Evolutionary conservation across 805 yeast species (phyloP).

Genomic region (Starmerella ratchasimensis): DNA sequence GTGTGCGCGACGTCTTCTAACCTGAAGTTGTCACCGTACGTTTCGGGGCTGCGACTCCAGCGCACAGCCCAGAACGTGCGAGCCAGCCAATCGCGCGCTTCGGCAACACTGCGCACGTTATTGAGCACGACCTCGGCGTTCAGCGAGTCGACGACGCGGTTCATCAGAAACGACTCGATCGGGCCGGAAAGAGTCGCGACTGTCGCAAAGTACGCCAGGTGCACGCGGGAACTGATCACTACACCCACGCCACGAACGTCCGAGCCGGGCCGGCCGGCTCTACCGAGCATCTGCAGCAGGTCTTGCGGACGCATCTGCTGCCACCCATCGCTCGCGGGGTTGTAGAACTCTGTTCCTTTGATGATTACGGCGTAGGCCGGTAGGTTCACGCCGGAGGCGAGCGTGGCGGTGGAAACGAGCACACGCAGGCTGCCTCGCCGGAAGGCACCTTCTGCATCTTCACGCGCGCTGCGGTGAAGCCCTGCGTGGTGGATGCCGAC

Average conservation of each 20-base stretch:
- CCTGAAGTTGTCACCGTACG: constrained; percentile 40
- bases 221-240: constrained; percentile 74
- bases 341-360: constrained; percentile 87
- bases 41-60: constrained; percentile 55
- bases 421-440: constrained; percentile 72
- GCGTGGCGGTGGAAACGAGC: constrained; percentile 87
- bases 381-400: constrained; percentile 98
- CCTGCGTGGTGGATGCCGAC: constrained; percentile 97
- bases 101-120: constrained; percentile 41
- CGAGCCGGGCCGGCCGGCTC: constrained; percentile 94
- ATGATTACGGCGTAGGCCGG: constrained; percentile 97
- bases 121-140: constrained; percentile 84
- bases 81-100: constrained; percentile 70
- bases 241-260: constrained; percentile 90
- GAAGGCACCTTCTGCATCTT: constrained; percentile 73
- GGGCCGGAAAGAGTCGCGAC: constrained; percentile 84
- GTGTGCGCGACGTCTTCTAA: constrained; percentile 55
- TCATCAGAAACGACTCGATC: constrained; percentile 74
- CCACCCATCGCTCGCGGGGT: constrained; percentile 85
- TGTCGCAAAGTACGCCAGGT: constrained; percentile 77
- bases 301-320: constrained; percentile 88
- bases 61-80: constrained; percentile 67
- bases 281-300: constrained; percentile 89
- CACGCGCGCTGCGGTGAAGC: constrained; percentile 76
- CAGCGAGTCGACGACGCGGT: constrained; percentile 53